A percentile compares a stretch with the other conserved stretches of the same genome.
Conservation (phyloP, 352 stramenopile species). For the Phytopythium oedochilum region DNA sequence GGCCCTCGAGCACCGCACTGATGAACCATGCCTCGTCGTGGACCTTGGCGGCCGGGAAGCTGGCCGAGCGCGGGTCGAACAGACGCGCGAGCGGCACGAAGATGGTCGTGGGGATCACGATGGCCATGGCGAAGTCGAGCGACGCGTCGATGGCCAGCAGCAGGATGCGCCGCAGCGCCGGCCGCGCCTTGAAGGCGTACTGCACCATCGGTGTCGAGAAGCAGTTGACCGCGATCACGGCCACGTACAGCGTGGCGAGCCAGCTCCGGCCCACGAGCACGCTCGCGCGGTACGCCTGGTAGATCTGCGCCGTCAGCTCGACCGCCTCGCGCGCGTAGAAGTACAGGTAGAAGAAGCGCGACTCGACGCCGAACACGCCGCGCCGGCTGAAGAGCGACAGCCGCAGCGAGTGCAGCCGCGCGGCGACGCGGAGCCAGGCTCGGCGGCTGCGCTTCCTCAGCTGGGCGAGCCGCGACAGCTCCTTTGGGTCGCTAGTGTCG, state of each 20-base stretch:
- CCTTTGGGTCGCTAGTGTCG: neutral
- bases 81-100: constrained; percentile 11
- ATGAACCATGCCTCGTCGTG: constrained; percentile 1
- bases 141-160: constrained; percentile 10
- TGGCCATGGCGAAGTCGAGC: constrained; percentile 15
- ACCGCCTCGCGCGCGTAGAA: constrained; percentile 17
- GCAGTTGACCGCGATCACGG: constrained; percentile 12
- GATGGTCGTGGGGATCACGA: constrained; percentile 9
- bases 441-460: neutral
- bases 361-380: constrained; percentile 19
- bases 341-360: constrained; percentile 17
- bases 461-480: neutral
- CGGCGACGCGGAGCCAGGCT: neutral
- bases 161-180: constrained; percentile 2
- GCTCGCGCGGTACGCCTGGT: constrained; percentile 19
- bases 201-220: constrained; percentile 16
- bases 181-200: neutral
- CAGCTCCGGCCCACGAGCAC: constrained; percentile 4
- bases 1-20: constrained; percentile 4
- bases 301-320: constrained; percentile 17
- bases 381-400: constrained; percentile 10
- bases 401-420: neutral
- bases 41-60: neutral
- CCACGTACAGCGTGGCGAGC: constrained; percentile 12
- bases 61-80: constrained; percentile 7